These are phyloP conservation scores for Escovopsis sp. DNA, from an alignment of 2,329 filamentous ascomycete genomes.

Conservation along the genomic window DNA sequence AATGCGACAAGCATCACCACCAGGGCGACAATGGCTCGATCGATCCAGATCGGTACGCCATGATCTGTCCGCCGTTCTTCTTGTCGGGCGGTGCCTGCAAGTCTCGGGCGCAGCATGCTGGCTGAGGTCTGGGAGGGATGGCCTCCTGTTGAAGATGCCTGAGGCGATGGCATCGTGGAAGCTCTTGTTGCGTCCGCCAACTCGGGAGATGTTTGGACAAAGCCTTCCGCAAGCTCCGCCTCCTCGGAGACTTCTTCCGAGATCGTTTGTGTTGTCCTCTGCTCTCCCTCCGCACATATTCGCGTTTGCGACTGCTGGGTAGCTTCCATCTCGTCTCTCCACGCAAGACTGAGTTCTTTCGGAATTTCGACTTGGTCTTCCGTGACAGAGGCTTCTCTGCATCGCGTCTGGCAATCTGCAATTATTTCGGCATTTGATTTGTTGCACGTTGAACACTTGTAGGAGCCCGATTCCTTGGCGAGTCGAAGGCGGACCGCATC, in stretches of 20 bases:
- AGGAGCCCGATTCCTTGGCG: constrained; percentile 51
- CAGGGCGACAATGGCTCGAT: constrained; percentile 63
- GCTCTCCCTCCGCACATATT: too few species aligned
- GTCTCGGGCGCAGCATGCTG: neutral
- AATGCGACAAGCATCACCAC: constrained; percentile 56
- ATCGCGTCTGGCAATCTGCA: constrained; percentile 48
- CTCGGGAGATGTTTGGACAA: constrained; percentile 34
- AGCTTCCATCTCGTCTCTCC: constrained; percentile 53
- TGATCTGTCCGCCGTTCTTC: constrained; percentile 15
- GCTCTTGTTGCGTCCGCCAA: constrained; percentile 1
- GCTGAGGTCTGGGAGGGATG: neutral
- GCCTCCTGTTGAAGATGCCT: constrained; percentile 1
- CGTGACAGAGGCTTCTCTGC: constrained; percentile 21
- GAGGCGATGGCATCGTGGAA: constrained; percentile 1
- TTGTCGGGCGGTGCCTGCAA: neutral
- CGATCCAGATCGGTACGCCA: constrained; percentile 59
- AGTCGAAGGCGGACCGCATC: constrained; percentile 52
- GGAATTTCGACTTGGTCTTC: constrained; percentile 34
- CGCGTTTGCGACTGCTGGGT: constrained; percentile 8
- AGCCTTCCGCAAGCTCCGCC: constrained; percentile 41
- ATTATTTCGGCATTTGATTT: constrained; percentile 63
- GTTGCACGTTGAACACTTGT: constrained; percentile 56
- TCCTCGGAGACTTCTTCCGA: constrained; percentile 24
- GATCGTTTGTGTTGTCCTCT: neutral
- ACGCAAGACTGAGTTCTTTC: constrained; percentile 49